Base-by-base conservation (phyloP, 495 filamentous ascomycete genomes). In the Thozetella sp. region DNA sequence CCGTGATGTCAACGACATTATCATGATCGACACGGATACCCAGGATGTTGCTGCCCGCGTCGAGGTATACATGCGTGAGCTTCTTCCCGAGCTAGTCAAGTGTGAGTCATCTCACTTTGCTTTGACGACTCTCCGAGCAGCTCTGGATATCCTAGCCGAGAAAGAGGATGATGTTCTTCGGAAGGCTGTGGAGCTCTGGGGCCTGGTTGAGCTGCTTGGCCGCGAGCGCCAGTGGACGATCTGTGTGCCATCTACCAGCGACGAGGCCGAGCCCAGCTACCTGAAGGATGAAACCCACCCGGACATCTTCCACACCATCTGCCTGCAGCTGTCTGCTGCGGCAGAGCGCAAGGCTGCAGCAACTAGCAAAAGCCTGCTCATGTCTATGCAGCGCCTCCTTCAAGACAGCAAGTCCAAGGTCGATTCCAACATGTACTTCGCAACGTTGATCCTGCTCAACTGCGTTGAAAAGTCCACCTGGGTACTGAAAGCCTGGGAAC, bases 391-490 rank as follows among this genome's bases (percentile, higher is more conserved):
- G 67, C 85, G 87, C 10, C 78, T 91, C 2, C 75, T 94, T n/a
- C 88, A 90, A 60, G 86, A 90, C 48, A 84, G 86, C 67, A 88
- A 91, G 71, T 83, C 80, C 45, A 88, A 82, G 59, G 83, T 84
- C 64, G 76, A 76, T 43, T 92, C 93, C 59, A 86, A 88, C 65
- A 92, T 89, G 48, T 93, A 91, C 71, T 77, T 94, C 17, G 85
- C 88, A 2, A 84, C 88, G 13, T 72, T 94, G 57, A 83, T 95
- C 34, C 80, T 94, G 19, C 76, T 95, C 37, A 90, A 89, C 69
- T 92, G 90, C 57, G 83, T 93, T 11, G 92, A 95, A 73, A 89
- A 91, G 68, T 89, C 89, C n/a, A 90, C 86, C 54, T 93, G 91
- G 88, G 81, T 90, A 0, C 93, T 91, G 77, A 87, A 86, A 30